A percentile compares a stretch with the other conserved stretches of the same genome.
These are phyloP conservation scores for Harringtonia aguacate DNA, from an alignment of 2,329 filamentous ascomycete species.

Conservation along the genomic window DNA sequence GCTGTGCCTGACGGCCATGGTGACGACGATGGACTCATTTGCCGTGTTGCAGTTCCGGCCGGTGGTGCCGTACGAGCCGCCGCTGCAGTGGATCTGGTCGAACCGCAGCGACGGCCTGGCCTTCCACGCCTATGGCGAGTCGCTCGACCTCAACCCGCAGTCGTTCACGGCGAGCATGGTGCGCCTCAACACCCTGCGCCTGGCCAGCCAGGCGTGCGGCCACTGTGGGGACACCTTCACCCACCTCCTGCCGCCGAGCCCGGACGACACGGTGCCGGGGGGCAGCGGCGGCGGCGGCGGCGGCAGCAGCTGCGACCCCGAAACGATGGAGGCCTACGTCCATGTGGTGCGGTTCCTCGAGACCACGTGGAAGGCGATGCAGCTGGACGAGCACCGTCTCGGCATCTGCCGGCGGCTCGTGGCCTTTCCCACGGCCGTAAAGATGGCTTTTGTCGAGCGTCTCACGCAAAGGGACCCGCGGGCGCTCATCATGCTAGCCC, in stretches of 20 bases:
- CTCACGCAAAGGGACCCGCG: conserved; percentile 12
- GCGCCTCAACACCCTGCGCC: too few species aligned
- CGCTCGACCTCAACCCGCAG: background rate
- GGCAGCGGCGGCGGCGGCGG: too few species aligned
- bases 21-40: background rate
- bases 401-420: conserved; percentile 12
- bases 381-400: conserved; percentile 7
- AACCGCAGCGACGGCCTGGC: conserved; percentile 13
- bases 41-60: conserved; percentile 8
- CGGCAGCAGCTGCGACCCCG: background rate
- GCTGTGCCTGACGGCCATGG: background rate
- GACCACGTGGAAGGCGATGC: background rate
- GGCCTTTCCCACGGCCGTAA: conserved; percentile 12
- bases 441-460: conserved; percentile 10
- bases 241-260: too few species aligned
- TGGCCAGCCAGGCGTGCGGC: too few species aligned
- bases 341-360: background rate
- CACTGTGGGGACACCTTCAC: too few species aligned
- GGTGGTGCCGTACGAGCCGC: conserved; percentile 14
- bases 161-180: too few species aligned
- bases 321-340: background rate
- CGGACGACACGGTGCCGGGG: too few species aligned
- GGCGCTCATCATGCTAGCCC: conserved; percentile 14
- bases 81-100: conserved; percentile 15
- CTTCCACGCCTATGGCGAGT: conserved; percentile 2